phyloP scores from a whole-genome alignment of 352 stramenopile genomes.

The Pythium dissotocum region DNA sequence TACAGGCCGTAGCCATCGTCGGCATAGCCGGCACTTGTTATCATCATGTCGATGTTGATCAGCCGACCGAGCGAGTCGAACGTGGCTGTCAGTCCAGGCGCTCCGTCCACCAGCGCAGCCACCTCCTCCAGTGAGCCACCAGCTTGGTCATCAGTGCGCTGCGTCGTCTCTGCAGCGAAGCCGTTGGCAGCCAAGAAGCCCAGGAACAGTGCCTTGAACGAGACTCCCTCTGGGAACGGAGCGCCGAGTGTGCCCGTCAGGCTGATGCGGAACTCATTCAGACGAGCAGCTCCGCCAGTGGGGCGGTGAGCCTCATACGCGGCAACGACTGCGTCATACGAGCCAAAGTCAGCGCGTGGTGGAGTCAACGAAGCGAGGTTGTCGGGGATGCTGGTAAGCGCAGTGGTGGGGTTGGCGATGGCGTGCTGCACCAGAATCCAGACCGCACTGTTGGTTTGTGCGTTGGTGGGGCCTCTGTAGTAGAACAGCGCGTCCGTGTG shows the following conservation, averaged over 20 bases:
- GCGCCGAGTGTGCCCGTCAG: conserved; percentile 3
- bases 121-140: not conserved
- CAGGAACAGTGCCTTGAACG: conserved; percentile 1
- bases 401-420: not conserved
- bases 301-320: conserved; percentile 15
- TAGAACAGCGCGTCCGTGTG: conserved; percentile 27
- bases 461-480: conserved; percentile 26
- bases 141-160: not conserved
- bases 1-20: conserved; percentile 17
- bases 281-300: not conserved
- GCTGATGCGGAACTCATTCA: conserved; percentile 31
- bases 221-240: conserved; percentile 11
- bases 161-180: not conserved
- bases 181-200: conserved; percentile 18
- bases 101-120: not conserved
- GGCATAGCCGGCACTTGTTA: conserved; percentile 7
- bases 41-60: conserved; percentile 6
- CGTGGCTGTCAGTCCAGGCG: conserved; percentile 12
- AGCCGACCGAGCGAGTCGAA: conserved; percentile 17
- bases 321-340: conserved; percentile 10
- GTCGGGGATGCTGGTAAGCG: not conserved
- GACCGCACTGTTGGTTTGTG: conserved; percentile 12
- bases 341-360: conserved; percentile 5
- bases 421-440: conserved; percentile 20
- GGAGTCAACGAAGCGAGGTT: conserved; percentile 17